Evolutionary conservation across 306 rosid species (phyloP), one percentile per base, ranked within the genome.

Genomic region (Urtica urens): DNA sequence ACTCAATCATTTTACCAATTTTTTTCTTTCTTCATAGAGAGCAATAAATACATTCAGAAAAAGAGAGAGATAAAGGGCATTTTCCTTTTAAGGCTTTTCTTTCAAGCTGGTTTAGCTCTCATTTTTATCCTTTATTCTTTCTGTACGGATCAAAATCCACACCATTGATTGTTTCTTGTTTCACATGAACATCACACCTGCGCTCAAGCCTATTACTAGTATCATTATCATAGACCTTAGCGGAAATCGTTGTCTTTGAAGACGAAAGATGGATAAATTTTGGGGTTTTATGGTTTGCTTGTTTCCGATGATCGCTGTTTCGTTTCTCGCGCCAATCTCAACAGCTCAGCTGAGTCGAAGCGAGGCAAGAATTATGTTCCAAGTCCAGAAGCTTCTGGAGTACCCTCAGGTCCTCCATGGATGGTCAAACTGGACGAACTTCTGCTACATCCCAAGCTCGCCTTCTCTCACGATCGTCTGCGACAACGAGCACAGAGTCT

Each of bases 361-460:
- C 3, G 94, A 90, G 64, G 71, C 29, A 15, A 66, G 79, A 45
- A 55, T 73, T 29, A 84, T 90, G 4, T 75, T 78, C 30, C 84
- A 69, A 67, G 66, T 71, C 37, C 90, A 71, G 31, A 77, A 62
- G 69, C 65, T 76, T 67, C 80, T 90, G 30, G 92, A 90, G 50
- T 77, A 79, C 44, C 97, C 94, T 29, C 69, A 62, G 53, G 67
- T 40, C 70, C 87, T 84, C 55, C 78, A 65, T 30, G 76, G 55
- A 56, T 84, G 90, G 97, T 60, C 67, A 19, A 77, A 67, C 44
- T 56, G 74, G 74, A 88, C 86, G 53, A 72, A 58, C 59, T 81
- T 81, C 68, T 90, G 97, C 39, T 69, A 52, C 68, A 76, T 84
- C 23, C 65, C 87, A 57, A 48, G 81, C 12, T 66, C 92, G 23